A percentile compares a stretch with the other conserved stretches of the same genome.
Conservation (phyloP, 208 protist genomes). For the Naegleria lovaniensis region DNA sequence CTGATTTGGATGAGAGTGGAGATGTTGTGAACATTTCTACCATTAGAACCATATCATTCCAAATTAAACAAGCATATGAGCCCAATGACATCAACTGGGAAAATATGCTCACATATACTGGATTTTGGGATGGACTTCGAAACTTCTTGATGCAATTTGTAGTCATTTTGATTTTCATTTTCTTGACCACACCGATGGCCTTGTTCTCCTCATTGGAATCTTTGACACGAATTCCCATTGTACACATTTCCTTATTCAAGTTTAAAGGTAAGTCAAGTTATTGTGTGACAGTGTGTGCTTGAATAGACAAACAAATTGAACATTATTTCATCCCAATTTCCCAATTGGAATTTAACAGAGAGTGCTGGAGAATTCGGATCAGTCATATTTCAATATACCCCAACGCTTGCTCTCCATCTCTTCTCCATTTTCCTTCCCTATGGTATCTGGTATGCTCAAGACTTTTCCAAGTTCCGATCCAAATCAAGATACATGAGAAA, state of each 20-base stretch:
- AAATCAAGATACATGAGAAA: slow-evolving; percentile 14
- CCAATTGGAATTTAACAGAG: neutral
- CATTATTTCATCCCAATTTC: neutral
- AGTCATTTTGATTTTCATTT: neutral
- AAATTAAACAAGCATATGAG: neutral
- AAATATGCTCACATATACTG: slow-evolving; percentile 11
- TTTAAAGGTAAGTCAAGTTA: neutral
- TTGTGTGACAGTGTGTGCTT: too few relatives aligned
- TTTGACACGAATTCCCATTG: neutral
- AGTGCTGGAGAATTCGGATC: neutral
- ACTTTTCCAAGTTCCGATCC: slow-evolving; percentile 2
- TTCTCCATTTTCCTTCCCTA: neutral
- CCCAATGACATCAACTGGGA: slow-evolving; percentile 22
- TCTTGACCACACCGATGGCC: neutral
- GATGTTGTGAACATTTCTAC: neutral
- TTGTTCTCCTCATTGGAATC: neutral
- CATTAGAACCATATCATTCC: neutral
- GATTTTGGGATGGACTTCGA: neutral
- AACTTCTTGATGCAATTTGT: neutral
- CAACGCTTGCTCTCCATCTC: neutral
- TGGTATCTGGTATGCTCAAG: neutral
- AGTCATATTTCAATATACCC: slow-evolving; percentile 11
- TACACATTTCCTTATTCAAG: neutral
- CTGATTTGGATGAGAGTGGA: neutral
- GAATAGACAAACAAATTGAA: too few relatives aligned